These are phyloP conservation scores for Diospyros kaki DNA, from an alignment of 148 eudicot genomes.

Conservation along the genomic window DNA sequence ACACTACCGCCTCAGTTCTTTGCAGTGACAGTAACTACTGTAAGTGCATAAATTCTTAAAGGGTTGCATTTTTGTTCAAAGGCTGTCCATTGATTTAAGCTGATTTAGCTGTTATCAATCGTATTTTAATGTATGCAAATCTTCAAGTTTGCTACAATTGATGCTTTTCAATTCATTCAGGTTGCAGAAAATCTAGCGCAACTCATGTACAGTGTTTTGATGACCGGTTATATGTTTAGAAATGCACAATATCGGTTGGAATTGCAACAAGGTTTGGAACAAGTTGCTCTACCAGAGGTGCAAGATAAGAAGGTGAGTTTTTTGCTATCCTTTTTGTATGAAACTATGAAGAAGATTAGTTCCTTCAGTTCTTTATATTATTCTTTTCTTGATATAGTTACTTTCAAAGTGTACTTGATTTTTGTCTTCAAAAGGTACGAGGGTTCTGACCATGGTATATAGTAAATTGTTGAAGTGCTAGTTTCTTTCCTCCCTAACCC, in stretches of 20 bases:
- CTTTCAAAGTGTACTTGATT: background rate
- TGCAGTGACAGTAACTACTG: slow-evolving; percentile 79
- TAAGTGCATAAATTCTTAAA: slow-evolving; percentile 31
- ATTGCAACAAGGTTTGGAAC: slow-evolving; percentile 81
- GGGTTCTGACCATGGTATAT: background rate
- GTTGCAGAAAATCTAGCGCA: slow-evolving; percentile 96
- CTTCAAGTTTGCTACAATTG: slow-evolving; percentile 10
- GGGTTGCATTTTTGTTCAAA: background rate
- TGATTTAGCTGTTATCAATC: slow-evolving; percentile 7
- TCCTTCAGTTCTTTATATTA: background rate
- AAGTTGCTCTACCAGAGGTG: slow-evolving; percentile 75
- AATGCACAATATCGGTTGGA: slow-evolving; percentile 83
- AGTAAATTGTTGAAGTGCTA: background rate
- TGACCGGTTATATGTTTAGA: slow-evolving; percentile 96
- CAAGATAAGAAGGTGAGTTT: slow-evolving; percentile 53
- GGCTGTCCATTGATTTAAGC: background rate
- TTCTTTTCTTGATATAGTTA: background rate
- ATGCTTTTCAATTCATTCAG: slow-evolving; percentile 31
- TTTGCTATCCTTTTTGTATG: background rate
- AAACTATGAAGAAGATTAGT: background rate
- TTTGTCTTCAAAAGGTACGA: background rate
- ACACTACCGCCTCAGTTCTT: slow-evolving; percentile 88
- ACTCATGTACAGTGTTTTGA: slow-evolving; percentile 87
- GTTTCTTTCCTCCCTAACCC: background rate
- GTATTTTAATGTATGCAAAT: background rate